phyloP scores from a whole-genome alignment of 306 rosid species.

The Chamaecrista fasciculata region DNA sequence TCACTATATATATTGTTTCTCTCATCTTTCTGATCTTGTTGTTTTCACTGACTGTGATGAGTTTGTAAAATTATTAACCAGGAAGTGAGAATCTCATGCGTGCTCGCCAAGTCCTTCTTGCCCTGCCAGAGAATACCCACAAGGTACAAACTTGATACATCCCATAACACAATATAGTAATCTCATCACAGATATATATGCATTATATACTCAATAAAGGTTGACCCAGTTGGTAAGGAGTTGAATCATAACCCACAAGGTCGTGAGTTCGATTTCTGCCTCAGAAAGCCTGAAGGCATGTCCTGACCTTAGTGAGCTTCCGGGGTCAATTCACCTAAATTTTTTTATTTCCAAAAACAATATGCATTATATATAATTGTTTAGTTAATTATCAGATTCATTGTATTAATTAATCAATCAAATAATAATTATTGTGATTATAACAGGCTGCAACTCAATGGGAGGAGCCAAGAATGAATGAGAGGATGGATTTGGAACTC shows the following conservation, averaged over 20 bases:
- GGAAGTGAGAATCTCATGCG: constrained; percentile 49
- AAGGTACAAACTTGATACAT: constrained; percentile 21
- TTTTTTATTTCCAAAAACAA: too few species aligned
- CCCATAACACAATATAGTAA: neutral
- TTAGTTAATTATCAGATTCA: too few species aligned
- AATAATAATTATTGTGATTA: neutral
- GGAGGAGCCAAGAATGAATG: constrained; percentile 24
- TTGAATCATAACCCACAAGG: too few species aligned
- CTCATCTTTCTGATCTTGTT: neutral
- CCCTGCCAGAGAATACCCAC: constrained; percentile 26
- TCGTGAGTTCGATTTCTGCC: too few species aligned
- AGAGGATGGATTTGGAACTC: constrained; percentile 56
- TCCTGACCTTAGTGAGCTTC: too few species aligned
- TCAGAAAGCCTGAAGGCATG: too few species aligned
- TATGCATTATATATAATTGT: too few species aligned
- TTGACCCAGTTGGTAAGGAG: too few species aligned
- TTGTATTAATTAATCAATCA: too few species aligned
- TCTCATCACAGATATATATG: too few species aligned
- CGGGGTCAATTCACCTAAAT: too few species aligned
- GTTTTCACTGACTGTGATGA: neutral
- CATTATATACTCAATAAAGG: too few species aligned
- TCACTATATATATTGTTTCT: neutral
- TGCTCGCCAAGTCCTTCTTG: constrained; percentile 31
- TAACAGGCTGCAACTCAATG: constrained; percentile 7
- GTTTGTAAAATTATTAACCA: constrained; percentile 20